Percentiles rank a stretch among this genome's conserved stretches.
Conservation (phyloP, 2,329 filamentous ascomycete species). For the Penicillium digitatum region DNA sequence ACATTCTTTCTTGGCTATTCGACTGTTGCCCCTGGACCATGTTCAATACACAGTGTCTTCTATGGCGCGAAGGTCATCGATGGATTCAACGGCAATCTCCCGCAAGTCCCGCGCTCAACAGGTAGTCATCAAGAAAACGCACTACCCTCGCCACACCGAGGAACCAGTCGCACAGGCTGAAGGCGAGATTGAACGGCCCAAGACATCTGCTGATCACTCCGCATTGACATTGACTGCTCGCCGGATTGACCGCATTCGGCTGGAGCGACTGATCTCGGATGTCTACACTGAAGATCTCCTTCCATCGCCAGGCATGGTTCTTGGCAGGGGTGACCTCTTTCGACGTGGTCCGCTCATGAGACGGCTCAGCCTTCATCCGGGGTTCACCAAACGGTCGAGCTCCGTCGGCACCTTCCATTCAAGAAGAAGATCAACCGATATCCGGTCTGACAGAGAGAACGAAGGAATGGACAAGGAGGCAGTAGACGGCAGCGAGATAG, state of each 20-base stretch:
- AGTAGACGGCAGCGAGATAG: slow-evolving; percentile 8
- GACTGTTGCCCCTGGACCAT: slow-evolving; percentile 69
- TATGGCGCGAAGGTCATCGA: slow-evolving; percentile 58
- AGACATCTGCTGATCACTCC: slow-evolving; percentile 68
- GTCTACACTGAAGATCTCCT: slow-evolving; percentile 79
- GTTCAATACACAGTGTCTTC: slow-evolving; percentile 69
- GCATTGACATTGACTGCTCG: slow-evolving; percentile 70
- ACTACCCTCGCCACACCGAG: slow-evolving; percentile 57
- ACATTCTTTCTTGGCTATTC: slow-evolving; percentile 53
- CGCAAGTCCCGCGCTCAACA: slow-evolving; percentile 67
- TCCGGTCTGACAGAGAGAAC: slow-evolving; percentile 2
- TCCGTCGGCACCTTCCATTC: slow-evolving; percentile 45
- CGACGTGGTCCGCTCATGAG: slow-evolving; percentile 76
- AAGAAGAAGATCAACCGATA: slow-evolving; percentile 12
- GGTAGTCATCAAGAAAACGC: slow-evolving; percentile 83
- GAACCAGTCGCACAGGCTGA: slow-evolving; percentile 43
- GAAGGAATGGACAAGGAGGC: slow-evolving; percentile 16
- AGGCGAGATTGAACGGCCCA: slow-evolving; percentile 68
- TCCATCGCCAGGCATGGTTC: slow-evolving; percentile 77
- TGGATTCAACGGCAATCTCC: slow-evolving; percentile 73
- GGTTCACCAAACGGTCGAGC: slow-evolving; percentile 68
- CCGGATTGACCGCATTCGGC: slow-evolving; percentile 68
- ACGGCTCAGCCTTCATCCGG: slow-evolving; percentile 75
- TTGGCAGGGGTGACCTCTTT: slow-evolving; percentile 64
- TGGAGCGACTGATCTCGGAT: slow-evolving; percentile 70